These are phyloP conservation scores for Sclerotinia spermophila DNA, from an alignment of 2,329 filamentous ascomycete species.

Conservation along the genomic window DNA sequence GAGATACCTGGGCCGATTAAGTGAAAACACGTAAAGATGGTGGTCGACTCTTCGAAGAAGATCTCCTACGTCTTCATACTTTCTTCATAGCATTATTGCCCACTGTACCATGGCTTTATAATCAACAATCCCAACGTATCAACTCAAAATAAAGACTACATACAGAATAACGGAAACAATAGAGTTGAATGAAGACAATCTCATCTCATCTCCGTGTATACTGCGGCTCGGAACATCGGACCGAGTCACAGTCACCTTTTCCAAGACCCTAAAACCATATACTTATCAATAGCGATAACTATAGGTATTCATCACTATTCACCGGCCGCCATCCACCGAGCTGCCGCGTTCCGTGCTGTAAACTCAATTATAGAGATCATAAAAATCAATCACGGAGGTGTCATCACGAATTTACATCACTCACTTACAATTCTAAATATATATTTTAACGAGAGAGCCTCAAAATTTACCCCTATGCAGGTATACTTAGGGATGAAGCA, in stretches of 20 bases:
- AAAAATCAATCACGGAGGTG: background rate
- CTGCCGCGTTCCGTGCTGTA: rapidly evolving
- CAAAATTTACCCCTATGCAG: background rate
- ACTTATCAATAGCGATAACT: background rate
- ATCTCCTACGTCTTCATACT: background rate
- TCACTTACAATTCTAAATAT: background rate
- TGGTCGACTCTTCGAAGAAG: background rate
- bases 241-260: background rate
- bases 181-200: background rate
- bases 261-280: no score
- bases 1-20: rapidly evolving
- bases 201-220: no score
- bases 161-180: rapidly evolving
- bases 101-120: background rate
- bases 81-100: background rate
- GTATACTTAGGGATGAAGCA: no score
- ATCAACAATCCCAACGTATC: background rate
- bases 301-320: background rate
- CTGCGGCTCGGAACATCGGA: background rate
- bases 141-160: background rate
- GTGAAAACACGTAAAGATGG: background rate
- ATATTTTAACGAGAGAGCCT: background rate
- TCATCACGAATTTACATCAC: background rate
- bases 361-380: no score
- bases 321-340: background rate